Conservation (phyloP, 768 basidiomycete genomes). For the Tricholoma terreum region DNA sequence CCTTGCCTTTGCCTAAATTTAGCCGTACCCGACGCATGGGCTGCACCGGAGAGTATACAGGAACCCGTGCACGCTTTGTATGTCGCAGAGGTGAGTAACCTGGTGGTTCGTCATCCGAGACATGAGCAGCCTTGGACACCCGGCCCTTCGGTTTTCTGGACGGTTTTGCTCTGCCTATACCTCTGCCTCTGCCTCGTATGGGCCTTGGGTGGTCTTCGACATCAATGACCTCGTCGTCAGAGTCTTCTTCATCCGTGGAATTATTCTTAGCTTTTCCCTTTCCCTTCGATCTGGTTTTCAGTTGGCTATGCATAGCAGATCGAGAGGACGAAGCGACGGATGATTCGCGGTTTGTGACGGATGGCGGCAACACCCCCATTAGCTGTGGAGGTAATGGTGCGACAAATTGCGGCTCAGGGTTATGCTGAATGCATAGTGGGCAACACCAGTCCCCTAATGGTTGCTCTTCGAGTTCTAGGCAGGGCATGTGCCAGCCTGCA, state of each 20-base stretch:
- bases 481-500: conserved; percentile 82
- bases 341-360: conserved; percentile 21
- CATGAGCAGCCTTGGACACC: conserved; percentile 10
- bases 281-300: conserved; percentile 23
- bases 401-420: conserved; percentile 2
- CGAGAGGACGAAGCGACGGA: conserved; percentile 45
- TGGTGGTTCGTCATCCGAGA: conserved; percentile 21
- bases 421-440: conserved; percentile 49
- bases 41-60: conserved; percentile 30
- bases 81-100: conserved; percentile 26
- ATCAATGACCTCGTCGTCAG: conserved; percentile 30
- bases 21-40: conserved; percentile 40
- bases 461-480: conserved; percentile 58
- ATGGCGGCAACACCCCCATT: not conserved
- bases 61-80: conserved; percentile 43
- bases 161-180: conserved; percentile 16
- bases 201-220: conserved; percentile 21
- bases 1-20: conserved; percentile 66
- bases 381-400: not conserved
- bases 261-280: conserved; percentile 31
- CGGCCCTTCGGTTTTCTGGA: conserved; percentile 24
- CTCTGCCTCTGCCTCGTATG: conserved; percentile 9
- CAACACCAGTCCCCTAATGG: conserved; percentile 82
- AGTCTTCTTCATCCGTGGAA: conserved; percentile 34
- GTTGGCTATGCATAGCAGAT: conserved; percentile 16